Base-by-base conservation (phyloP, 2,329 filamentous ascomycete species). In the Dactylellina parvicollis region DNA sequence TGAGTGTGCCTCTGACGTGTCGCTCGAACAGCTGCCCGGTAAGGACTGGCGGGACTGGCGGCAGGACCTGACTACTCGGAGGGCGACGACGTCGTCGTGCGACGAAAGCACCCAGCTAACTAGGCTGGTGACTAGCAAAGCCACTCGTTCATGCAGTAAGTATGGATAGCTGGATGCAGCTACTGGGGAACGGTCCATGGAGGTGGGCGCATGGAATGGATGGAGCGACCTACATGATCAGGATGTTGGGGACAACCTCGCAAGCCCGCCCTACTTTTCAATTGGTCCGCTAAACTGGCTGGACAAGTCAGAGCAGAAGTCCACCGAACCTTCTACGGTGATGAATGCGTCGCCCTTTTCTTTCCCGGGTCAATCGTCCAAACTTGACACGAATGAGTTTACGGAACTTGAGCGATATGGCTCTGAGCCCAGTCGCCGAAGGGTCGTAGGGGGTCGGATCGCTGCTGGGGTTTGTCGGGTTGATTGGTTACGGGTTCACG, bases 401-500 rank as follows among this genome's bases (percentile, higher is more conserved):
- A 57, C 56, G 50, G 59, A 62, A 50, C 47, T 36, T 56, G 28
- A 55, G 57, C 52, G 59, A 50, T 59, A 36, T 18, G 34, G 40
- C 50, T 50, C 49, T 46, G 46, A 24, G 46, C 46, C n/a, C 52
- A 38, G 54, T 55, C 47, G 60, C 69, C 69, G 69, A 66, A 52
- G 28, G 52, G 28, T n/a, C 20, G 16, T n/a, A 55, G 55, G 40
- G 34, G 46, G 50, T 65, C 60, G 54, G 54, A 60, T 66, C 50
- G 67, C 54, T 65, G 59, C 56, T 52, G 32, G 30, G 42, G 30
- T 34, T 9, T 24, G 54, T 73, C 60, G 69, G 69, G 46, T 65
- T 73, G 69, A 73, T 73, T 73, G 69, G 69, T 56, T 73, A 66
- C 69, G 60, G 60, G 57, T 66, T 73, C 69, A 66, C 69, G 61